Evolutionary conservation across 2,329 filamentous ascomycete genomes (phyloP), one percentile per base, ranked within the genome.

Genomic region (Paraphaeosphaeria minitans): DNA sequence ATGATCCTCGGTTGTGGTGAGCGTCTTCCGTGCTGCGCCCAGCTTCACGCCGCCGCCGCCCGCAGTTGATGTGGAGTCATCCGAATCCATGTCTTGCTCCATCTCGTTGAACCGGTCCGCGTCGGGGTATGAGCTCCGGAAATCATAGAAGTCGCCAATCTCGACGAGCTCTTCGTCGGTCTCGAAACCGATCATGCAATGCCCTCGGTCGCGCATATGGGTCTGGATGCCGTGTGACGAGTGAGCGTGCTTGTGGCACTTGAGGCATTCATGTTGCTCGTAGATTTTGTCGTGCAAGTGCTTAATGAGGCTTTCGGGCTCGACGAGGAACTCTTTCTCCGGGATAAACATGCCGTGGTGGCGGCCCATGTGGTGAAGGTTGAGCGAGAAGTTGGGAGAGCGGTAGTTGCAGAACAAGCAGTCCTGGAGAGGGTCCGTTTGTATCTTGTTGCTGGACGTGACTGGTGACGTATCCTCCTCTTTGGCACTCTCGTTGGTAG

Each of bases 111-210:
- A 81, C 8, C 84, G 82, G 56, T 84, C 91, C 12, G 84, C 87
- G 69, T 98, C 95, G 0, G 93, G 95, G 76, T 99, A 99, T 1
- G 95, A 97, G 78, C 91, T 91, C 65, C 91, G 86, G 84, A 99
- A 99, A 74, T 99, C 95, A 78, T 99, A 99, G 77, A 92, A 97
- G 65, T 98, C 92, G 57, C 95, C 95, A 71, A 99, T 92, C 56
- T 96, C 92, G 31, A 98, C 85, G 80, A 97, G 92, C 72, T 98
- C 93, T 37, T 90, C 89, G 73, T 97, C 92, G 0, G 88, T 89
- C 53, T 89, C 88, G 76, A 94, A 99, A 0, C 92, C 93, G 67
- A 99, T 96, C 85, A 93, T 97, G 84, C 94, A 98, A 78, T 99
- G 95, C 0, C 92, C 90, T 74, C 93, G 94, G 75, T 99, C 95